These are phyloP conservation scores for Agrostemma githago DNA, from an alignment of 148 eudicot genomes.

Conservation along the genomic window DNA sequence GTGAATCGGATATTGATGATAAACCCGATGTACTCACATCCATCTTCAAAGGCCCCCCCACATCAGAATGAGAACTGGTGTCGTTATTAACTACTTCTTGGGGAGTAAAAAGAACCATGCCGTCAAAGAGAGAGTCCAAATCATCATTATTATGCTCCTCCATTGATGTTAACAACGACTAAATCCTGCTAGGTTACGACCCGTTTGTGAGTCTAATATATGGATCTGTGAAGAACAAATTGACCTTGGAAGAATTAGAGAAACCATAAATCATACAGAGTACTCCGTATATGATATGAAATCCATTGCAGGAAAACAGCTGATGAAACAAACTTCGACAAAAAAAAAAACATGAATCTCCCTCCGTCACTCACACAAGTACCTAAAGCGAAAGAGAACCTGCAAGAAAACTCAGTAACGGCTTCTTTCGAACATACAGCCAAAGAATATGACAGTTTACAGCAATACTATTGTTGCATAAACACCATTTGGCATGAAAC, in stretches of 20 bases:
- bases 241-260: slow-evolving; percentile 1
- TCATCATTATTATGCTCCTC: slow-evolving; percentile 37
- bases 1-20: slow-evolving; percentile 12
- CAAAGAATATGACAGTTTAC: no score
- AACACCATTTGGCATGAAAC: no score
- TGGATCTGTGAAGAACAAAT: background rate
- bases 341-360: no score
- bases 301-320: no score
- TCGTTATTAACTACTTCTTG: slow-evolving; percentile 27
- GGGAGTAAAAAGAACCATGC: slow-evolving; percentile 66
- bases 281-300: no score
- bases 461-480: no score
- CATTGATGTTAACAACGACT: slow-evolving; percentile 23
- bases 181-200: slow-evolving; percentile 7
- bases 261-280: no score
- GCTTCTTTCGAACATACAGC: no score
- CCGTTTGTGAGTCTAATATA: slow-evolving; percentile 7
- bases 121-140: slow-evolving; percentile 72
- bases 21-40: slow-evolving; percentile 16
- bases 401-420: no score
- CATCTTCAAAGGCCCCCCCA: slow-evolving; percentile 8
- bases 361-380: no score
- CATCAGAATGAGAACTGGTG: slow-evolving; percentile 12
- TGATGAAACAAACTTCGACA: no score
- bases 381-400: no score